Percentiles rank a stretch among this genome's conserved stretches.
Evolutionary conservation across 1,284 basidiomycete species (phyloP).

Genomic region (Fomitopsis pinicola): DNA sequence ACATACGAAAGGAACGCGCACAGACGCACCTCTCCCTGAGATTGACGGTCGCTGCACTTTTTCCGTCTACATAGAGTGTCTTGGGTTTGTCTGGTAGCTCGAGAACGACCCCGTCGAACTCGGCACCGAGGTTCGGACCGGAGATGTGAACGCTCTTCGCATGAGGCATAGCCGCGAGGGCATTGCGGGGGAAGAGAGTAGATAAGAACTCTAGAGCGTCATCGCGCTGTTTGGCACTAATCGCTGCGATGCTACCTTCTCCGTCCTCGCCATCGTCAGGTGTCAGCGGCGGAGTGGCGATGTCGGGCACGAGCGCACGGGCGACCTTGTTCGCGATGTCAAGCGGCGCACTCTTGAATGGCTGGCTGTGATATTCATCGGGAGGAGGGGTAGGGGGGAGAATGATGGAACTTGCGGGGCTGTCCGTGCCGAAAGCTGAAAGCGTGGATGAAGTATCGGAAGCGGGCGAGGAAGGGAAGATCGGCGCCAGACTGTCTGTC

Average conservation of each 20-base stretch:
- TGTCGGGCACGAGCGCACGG: constrained; percentile 25
- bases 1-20: constrained; percentile 5
- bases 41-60: constrained; percentile 70
- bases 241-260: constrained; percentile 24
- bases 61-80: constrained; percentile 78
- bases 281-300: constrained; percentile 61
- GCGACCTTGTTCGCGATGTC: constrained; percentile 36
- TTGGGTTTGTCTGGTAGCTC: constrained; percentile 64
- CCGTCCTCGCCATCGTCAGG: constrained; percentile 40
- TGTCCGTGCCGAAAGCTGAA: constrained; percentile 27
- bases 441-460: constrained; percentile 35
- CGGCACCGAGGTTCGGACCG: constrained; percentile 56
- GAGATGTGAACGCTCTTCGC: constrained; percentile 71
- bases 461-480: constrained; percentile 40
- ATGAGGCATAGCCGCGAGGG: constrained; percentile 58
- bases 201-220: constrained; percentile 74
- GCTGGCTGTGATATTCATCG: constrained; percentile 10
- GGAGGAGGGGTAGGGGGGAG: constrained; percentile 28
- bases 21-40: constrained; percentile 68
- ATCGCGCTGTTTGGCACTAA: constrained; percentile 39
- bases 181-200: constrained; percentile 68
- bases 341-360: constrained; percentile 33
- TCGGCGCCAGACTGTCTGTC: constrained; percentile 81
- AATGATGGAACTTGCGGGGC: constrained; percentile 31
- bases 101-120: constrained; percentile 74